These are phyloP conservation scores for Dryas drummondii DNA, from an alignment of 306 rosid species.

Conservation along the genomic window DNA sequence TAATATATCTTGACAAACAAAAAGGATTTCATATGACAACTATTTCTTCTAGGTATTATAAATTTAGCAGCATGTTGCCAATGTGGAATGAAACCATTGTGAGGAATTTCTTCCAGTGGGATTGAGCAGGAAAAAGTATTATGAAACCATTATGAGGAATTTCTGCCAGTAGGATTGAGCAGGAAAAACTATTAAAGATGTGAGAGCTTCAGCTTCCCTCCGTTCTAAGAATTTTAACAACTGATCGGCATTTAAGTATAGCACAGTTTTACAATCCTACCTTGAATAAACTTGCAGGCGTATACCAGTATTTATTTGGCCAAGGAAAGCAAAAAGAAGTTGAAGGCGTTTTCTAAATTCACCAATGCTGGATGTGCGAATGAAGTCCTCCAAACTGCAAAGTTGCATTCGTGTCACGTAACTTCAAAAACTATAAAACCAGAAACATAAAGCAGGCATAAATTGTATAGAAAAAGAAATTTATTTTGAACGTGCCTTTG, in stretches of 20 bases:
- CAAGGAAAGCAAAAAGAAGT: conserved; percentile 85
- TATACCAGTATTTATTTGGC: conserved; percentile 56
- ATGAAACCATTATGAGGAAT: neutral
- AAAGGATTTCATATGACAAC: neutral
- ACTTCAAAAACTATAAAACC: conserved; percentile 16
- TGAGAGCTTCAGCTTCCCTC: neutral
- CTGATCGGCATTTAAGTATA: neutral
- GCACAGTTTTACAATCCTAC: conserved; percentile 28
- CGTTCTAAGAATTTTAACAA: neutral
- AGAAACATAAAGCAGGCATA: conserved; percentile 11
- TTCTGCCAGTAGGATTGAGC: neutral
- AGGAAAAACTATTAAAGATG: neutral
- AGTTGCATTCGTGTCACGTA: conserved; percentile 10
- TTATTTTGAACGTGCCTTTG: conserved; percentile 47
- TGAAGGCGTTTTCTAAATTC: conserved; percentile 84
- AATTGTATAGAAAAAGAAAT: conserved; percentile 8
- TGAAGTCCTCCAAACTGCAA: conserved; percentile 85
- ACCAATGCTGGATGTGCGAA: conserved; percentile 81
- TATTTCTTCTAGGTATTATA: neutral
- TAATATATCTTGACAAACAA: neutral
- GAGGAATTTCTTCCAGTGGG: neutral
- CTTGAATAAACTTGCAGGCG: conserved; percentile 45
- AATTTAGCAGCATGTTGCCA: no score
- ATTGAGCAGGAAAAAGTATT: neutral
- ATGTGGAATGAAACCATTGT: neutral